Conservation (phyloP, 306 rosid species). For the Prunus dulcis region DNA sequence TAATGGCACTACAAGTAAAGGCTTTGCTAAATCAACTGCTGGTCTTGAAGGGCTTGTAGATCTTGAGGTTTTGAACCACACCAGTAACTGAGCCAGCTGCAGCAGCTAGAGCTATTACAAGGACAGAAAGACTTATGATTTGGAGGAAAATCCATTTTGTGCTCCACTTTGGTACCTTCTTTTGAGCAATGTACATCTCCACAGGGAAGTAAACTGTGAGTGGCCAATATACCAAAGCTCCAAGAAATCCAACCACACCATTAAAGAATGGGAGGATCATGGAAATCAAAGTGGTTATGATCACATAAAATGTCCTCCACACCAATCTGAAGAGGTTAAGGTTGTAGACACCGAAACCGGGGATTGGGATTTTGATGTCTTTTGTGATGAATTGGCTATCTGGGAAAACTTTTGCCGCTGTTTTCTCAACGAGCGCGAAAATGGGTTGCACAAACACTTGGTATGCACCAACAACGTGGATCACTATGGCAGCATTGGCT, state of each 20-base stretch:
- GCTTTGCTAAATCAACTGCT: slow-evolving; percentile 5
- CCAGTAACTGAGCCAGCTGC: slow-evolving; percentile 62
- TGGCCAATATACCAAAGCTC: slow-evolving; percentile 77
- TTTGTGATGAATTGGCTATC: slow-evolving; percentile 41
- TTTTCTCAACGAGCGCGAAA: slow-evolving; percentile 47
- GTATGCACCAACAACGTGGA: slow-evolving; percentile 77
- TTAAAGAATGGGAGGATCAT: slow-evolving; percentile 78
- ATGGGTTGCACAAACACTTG: slow-evolving; percentile 69
- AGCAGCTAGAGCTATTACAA: slow-evolving; percentile 48
- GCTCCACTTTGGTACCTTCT: slow-evolving; percentile 64
- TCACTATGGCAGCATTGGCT: slow-evolving; percentile 66
- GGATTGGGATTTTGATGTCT: slow-evolving; percentile 36
- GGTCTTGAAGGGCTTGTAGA: slow-evolving; percentile 48
- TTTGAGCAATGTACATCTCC: slow-evolving; percentile 62
- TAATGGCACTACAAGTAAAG: not conserved
- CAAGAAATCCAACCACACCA: slow-evolving; percentile 61
- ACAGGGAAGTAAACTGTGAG: slow-evolving; percentile 59
- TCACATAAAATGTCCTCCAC: slow-evolving; percentile 60
- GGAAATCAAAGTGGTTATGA: slow-evolving; percentile 39
- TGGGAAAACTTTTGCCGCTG: slow-evolving; percentile 27
- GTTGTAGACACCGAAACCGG: slow-evolving; percentile 24
- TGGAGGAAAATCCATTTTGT: slow-evolving; percentile 57
- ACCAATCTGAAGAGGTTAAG: slow-evolving; percentile 55
- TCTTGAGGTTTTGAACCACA: slow-evolving; percentile 35
- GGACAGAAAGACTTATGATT: slow-evolving; percentile 45